Percentiles rank a stretch among this genome's conserved stretches.
Evolutionary conservation across 257 asterid species (phyloP).

Genomic region (Euphrasia confusa): DNA sequence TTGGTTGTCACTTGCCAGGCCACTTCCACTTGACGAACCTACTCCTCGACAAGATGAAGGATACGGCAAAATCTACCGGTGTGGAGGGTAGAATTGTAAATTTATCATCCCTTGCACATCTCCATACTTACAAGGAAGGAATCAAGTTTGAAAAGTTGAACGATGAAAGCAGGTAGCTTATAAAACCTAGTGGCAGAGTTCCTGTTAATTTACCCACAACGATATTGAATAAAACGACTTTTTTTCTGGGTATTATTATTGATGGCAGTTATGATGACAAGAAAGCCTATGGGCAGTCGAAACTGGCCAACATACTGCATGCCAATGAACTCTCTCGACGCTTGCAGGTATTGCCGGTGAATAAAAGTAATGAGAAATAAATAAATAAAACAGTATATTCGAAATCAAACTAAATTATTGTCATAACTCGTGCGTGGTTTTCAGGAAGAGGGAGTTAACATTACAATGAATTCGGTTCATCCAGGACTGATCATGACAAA

Average conservation of each 20-base stretch:
- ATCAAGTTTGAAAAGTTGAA: conserved; percentile 56
- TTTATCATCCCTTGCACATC: conserved; percentile 75
- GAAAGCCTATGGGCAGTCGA: conserved; percentile 86
- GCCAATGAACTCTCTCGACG: conserved; percentile 74
- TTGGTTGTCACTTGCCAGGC: conserved; percentile 37
- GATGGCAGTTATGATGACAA: conserved; percentile 61
- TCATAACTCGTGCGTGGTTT: conserved; percentile 4
- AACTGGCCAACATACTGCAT: conserved; percentile 73
- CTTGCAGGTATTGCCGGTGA: conserved; percentile 43
- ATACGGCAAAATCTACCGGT: conserved; percentile 58
- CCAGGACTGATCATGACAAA: conserved; percentile 88
- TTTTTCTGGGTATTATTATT: not conserved
- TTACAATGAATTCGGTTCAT: conserved; percentile 79
- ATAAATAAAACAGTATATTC: not conserved
- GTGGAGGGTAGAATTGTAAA: conserved; percentile 83
- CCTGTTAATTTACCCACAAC: not conserved
- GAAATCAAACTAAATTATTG: not conserved
- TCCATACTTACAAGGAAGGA: conserved; percentile 49
- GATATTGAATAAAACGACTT: not conserved
- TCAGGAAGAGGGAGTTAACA: conserved; percentile 82
- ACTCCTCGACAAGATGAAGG: conserved; percentile 83
- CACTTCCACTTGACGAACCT: conserved; percentile 92
- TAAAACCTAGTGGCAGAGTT: not conserved
- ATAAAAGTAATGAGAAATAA: not conserved
- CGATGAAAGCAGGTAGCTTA: conserved; percentile 43